A percentile compares a stretch with the other conserved stretches of the same genome.
These are phyloP conservation scores for Elongisporangium anandrum DNA, from an alignment of 352 stramenopile genomes.

Conservation along the genomic window DNA sequence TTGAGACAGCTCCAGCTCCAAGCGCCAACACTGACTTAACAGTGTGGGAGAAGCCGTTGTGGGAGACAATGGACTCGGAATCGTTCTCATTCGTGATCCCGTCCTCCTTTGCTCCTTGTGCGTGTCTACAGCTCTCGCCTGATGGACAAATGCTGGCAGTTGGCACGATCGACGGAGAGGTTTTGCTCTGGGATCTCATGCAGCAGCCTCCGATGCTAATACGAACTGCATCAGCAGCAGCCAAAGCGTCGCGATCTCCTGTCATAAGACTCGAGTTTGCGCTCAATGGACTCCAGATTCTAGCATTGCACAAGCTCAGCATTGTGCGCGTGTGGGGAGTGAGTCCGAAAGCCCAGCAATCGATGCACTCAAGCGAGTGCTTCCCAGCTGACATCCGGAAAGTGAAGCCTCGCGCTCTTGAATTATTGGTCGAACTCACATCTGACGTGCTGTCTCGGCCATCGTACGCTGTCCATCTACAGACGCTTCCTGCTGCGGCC, in stretches of 20 bases:
- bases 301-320: constrained; percentile 24
- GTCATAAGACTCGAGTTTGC: constrained; percentile 24
- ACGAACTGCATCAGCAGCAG: constrained; percentile 9
- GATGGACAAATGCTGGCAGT: constrained; percentile 19
- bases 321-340: constrained; percentile 1
- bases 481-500: constrained; percentile 11
- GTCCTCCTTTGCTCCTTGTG: constrained; percentile 13
- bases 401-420: constrained; percentile 23
- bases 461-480: constrained; percentile 11
- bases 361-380: constrained; percentile 25
- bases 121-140: constrained; percentile 27
- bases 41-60: constrained; percentile 18
- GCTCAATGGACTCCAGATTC: constrained; percentile 19
- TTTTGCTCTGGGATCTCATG: constrained; percentile 28
- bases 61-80: constrained; percentile 22
- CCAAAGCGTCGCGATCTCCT: constrained; percentile 20
- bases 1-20: background rate
- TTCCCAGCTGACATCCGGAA: constrained; percentile 29
- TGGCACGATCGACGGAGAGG: constrained; percentile 26
- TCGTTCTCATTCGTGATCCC: constrained; percentile 12
- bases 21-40: background rate
- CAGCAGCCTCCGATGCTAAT: constrained; percentile 14
- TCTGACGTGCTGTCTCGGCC: constrained; percentile 15
- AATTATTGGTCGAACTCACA: constrained; percentile 19
- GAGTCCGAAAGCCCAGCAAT: constrained; percentile 8